A percentile compares a stretch with the other conserved stretches of the same genome.
These are phyloP conservation scores for Colletotrichum sp. DNA, from an alignment of 2,329 filamentous ascomycete genomes.

Conservation along the genomic window DNA sequence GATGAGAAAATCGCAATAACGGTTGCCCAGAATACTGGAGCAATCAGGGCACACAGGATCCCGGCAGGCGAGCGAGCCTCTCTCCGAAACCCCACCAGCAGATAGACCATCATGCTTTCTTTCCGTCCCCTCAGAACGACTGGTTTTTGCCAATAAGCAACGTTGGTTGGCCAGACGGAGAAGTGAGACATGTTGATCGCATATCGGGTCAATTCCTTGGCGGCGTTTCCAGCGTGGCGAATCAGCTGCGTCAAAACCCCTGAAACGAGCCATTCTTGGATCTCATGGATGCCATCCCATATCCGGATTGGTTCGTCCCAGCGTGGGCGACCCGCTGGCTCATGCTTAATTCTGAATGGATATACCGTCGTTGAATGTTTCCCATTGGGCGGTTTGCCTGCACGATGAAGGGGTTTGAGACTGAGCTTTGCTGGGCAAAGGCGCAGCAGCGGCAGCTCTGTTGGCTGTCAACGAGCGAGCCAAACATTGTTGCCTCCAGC, in stretches of 20 bases:
- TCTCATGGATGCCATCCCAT: neutral
- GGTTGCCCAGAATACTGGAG: neutral
- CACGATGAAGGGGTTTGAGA: neutral
- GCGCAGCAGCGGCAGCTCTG: neutral
- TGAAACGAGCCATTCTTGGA: neutral
- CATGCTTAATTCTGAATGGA: constrained; percentile 7
- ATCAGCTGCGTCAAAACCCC: constrained; percentile 2
- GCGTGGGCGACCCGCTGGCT: neutral
- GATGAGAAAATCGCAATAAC: neutral
- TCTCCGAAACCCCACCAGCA: neutral
- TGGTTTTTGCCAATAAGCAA: neutral
- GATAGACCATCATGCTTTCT: neutral
- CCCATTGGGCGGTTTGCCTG: neutral
- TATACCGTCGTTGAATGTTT: neutral
- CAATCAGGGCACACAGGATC: neutral
- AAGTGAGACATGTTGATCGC: constrained; percentile 15
- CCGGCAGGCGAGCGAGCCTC: neutral
- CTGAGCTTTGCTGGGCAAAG: neutral
- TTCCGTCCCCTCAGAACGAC: neutral
- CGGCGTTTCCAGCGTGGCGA: neutral
- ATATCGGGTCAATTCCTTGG: constrained; percentile 6
- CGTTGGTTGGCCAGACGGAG: constrained; percentile 6
- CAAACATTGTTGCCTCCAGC: neutral
- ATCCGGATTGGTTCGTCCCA: neutral
- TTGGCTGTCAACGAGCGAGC: neutral